Base-by-base conservation (phyloP, 345 rosid genomes). In the Heritiera littoralis region DNA sequence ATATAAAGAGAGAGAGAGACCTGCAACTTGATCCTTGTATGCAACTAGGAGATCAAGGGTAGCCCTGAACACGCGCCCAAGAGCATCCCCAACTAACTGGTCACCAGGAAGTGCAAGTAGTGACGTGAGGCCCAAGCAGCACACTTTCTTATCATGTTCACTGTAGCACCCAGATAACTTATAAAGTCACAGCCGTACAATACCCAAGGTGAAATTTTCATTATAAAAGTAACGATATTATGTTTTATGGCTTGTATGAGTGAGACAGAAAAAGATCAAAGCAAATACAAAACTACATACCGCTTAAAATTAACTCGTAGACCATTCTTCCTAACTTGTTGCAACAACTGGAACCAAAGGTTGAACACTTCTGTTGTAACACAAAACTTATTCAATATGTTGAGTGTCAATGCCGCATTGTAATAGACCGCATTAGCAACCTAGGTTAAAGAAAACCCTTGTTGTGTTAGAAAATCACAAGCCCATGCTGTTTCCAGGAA, bases 261-360 rank as follows among this genome's bases (percentile, higher is more conserved):
- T 28, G 43, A 49, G 2, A 52, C 6, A 0, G 43, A 72, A 52
- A 72, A 9, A 15, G 46, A 72, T 72, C 30, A 52, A 54, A 32
- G 28, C 13, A 72, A 73, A 51, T 56, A 32, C 0, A 18, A n/a
- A 68, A 28, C 23, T 32, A 70, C 68, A 17, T 70, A 97, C 99
- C 98, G 92, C 84, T 87, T 97, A 85, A 97, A 97, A 84, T 97
- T 93, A 74, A 83, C 91, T 46, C 83, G 89, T n/a, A 66, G 79
- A 65, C 99, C 99, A 88, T 90, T 94, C 84, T 90, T 97, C 86
- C 87, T 92, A 80, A 86, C 90, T 92, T 94, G 96, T 84, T 93
- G 91, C 89, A 97, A 82, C 99, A 97, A 91, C 85, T 91, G 94
- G 85, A 94, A 97, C 99, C 99, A 97, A 61, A 94, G 91, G 84